phyloP scores from a whole-genome alignment of 805 yeast species.

The Phaffomyces thermotolerans region DNA sequence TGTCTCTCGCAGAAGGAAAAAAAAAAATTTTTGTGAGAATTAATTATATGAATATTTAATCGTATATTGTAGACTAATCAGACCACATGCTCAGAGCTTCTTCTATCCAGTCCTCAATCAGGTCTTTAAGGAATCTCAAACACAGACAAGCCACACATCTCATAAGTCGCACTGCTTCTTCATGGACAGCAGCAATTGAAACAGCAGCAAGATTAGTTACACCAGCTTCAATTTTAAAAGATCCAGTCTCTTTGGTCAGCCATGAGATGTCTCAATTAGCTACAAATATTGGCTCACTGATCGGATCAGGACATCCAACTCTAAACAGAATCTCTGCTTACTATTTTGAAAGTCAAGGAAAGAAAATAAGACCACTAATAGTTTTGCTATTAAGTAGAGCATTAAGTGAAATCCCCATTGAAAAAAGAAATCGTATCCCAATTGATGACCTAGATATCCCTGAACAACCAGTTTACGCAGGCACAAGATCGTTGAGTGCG shows the following conservation, averaged over 20 bases:
- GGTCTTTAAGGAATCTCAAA: too few relatives aligned
- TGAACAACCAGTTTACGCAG: conserved; percentile 54
- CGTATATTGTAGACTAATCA: too few relatives aligned
- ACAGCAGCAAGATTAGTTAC: conserved; percentile 72
- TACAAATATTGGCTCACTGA: conserved; percentile 72
- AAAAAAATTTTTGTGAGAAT: too few relatives aligned
- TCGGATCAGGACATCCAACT: conserved; percentile 93
- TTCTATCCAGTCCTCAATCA: not conserved
- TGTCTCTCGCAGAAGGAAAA: too few relatives aligned
- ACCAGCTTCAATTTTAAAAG: conserved; percentile 51
- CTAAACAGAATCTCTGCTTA: conserved; percentile 88
- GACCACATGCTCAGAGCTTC: not conserved
- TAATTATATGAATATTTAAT: too few relatives aligned
- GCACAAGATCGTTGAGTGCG: conserved; percentile 46
- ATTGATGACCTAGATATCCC: conserved; percentile 62
- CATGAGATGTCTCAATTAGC: conserved; percentile 90
- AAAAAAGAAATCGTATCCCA: conserved; percentile 53
- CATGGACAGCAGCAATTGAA: conserved; percentile 51
- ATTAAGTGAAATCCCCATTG: conserved; percentile 62
- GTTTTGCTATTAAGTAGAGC: conserved; percentile 82
- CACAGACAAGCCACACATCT: not conserved
- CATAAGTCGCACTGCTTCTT: conserved; percentile 20
- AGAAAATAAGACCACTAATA: conserved; percentile 86
- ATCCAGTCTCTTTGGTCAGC: conserved; percentile 87
- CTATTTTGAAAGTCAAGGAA: conserved; percentile 94